Evolutionary conservation across 192 early-diverging fungal species (phyloP).

Genomic region (Backusella sp.): DNA sequence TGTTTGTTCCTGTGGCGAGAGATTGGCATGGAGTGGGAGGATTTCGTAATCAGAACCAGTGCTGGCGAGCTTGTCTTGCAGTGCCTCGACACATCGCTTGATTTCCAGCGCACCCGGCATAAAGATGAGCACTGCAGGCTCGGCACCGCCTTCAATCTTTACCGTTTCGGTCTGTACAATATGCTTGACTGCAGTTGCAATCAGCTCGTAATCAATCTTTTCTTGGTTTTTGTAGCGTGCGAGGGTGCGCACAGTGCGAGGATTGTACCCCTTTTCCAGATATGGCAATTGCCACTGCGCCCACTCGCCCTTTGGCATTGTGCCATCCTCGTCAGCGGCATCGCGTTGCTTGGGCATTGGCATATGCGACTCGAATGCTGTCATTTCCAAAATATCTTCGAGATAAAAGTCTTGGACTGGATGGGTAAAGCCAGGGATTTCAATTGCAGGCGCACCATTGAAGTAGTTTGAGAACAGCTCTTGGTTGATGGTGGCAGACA

Average conservation of each 20-base stretch:
- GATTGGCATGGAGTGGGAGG: constrained; percentile 58
- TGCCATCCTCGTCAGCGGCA: constrained; percentile 30
- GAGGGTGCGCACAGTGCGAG: constrained; percentile 35
- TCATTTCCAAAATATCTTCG: constrained; percentile 67
- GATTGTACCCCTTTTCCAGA: constrained; percentile 37
- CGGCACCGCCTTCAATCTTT: constrained; percentile 40
- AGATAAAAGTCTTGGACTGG: constrained; percentile 67
- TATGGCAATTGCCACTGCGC: constrained; percentile 43
- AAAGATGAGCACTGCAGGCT: constrained; percentile 65
- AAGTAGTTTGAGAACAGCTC: constrained; percentile 62
- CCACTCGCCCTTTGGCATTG: constrained; percentile 26
- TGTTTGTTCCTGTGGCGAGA: constrained; percentile 68
- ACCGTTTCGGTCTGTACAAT: constrained; percentile 52
- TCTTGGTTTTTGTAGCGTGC: constrained; percentile 42
- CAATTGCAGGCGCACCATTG: constrained; percentile 56
- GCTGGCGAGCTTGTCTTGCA: constrained; percentile 23
- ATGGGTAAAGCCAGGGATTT: constrained; percentile 76
- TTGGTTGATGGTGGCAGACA: constrained; percentile 78
- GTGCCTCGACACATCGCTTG: constrained; percentile 59
- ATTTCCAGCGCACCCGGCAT: constrained; percentile 78
- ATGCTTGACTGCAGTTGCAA: constrained; percentile 56
- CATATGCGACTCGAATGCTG: constrained; percentile 49
- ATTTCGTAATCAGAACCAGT: constrained; percentile 19
- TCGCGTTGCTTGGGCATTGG: constrained; percentile 10
- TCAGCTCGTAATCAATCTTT: constrained; percentile 62